Percentiles rank a stretch among this genome's conserved stretches.
Evolutionary conservation across 108 stramenopile species (phyloP).

Genomic region (Aurantiochytrium sp.): DNA sequence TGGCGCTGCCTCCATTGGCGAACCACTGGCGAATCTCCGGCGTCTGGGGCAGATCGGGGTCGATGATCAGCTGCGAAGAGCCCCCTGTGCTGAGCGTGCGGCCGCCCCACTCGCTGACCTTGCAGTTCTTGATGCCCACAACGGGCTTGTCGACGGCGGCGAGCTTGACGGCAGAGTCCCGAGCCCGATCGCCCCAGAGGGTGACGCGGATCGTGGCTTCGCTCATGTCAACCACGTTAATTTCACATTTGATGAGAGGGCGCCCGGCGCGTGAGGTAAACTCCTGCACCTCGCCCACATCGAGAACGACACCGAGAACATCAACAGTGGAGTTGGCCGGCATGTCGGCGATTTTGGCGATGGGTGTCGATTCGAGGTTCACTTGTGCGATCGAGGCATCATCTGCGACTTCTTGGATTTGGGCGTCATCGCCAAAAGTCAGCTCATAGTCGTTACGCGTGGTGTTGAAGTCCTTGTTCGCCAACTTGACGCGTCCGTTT

Average conservation of each 20-base stretch:
- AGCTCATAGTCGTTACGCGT: conserved; percentile 50
- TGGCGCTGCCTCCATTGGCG: conserved; percentile 27
- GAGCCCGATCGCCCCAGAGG: conserved; percentile 44
- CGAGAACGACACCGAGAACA: conserved; percentile 27
- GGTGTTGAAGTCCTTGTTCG: conserved; percentile 36
- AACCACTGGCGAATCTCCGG: conserved; percentile 31
- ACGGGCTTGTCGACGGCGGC: conserved; percentile 32
- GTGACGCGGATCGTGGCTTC: conserved; percentile 42
- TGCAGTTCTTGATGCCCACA: conserved; percentile 43
- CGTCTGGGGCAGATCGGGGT: conserved; percentile 38
- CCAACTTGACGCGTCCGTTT: not conserved
- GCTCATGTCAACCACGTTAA: conserved; percentile 41
- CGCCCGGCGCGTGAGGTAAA: conserved; percentile 31
- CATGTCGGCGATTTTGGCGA: conserved; percentile 28
- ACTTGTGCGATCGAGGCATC: conserved; percentile 30
- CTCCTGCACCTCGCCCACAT: conserved; percentile 13
- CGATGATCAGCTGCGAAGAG: conserved; percentile 20
- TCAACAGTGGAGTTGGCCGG: conserved; percentile 3
- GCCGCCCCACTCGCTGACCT: conserved; percentile 48
- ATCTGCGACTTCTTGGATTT: conserved; percentile 28
- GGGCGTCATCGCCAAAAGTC: conserved; percentile 38
- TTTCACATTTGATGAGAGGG: conserved; percentile 42
- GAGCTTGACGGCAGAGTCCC: not conserved
- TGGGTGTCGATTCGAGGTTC: conserved; percentile 32
- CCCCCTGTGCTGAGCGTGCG: conserved; percentile 35